Evolutionary conservation across 108 stramenopile genomes (phyloP).

Genomic region (Chaetoceros tenuissimus): DNA sequence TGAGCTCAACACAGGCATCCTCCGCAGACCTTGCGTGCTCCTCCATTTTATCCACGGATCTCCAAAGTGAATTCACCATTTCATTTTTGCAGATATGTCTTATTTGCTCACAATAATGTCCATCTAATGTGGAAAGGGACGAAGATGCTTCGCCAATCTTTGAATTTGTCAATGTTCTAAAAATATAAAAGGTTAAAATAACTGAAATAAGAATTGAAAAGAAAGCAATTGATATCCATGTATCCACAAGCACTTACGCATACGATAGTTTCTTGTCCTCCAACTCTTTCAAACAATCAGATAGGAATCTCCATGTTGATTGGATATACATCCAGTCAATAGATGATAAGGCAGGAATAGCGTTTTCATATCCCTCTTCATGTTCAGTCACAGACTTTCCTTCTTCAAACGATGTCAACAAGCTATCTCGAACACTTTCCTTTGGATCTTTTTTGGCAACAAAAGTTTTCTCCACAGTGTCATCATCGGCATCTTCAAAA

Average conservation of each 20-base stretch:
- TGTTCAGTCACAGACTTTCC: no score
- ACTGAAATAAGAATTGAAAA: no score
- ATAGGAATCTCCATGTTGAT: constrained; percentile 57
- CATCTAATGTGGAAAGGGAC: constrained; percentile 69
- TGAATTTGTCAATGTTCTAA: constrained; percentile 39
- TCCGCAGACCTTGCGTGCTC: constrained; percentile 74
- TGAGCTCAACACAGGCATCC: constrained; percentile 69
- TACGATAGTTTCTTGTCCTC: constrained; percentile 51
- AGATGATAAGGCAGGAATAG: constrained; percentile 51
- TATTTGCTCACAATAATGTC: constrained; percentile 73
- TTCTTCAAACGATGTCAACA: no score
- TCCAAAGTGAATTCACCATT: constrained; percentile 69
- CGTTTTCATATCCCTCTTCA: no score
- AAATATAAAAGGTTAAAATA: no score
- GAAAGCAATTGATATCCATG: no score
- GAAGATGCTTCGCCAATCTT: constrained; percentile 71
- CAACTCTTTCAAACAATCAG: constrained; percentile 51
- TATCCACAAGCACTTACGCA: no score
- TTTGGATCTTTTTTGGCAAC: no score
- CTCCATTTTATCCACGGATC: constrained; percentile 71
- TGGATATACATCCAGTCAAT: constrained; percentile 58
- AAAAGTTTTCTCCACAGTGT: no score
- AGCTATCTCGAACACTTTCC: no score
- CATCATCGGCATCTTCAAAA: no score
- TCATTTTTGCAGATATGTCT: constrained; percentile 61